Percentiles rank a stretch among this genome's conserved stretches.
phyloP scores from a whole-genome alignment of 495 filamentous ascomycete species.

The Aspergillus sclerotioniger region DNA sequence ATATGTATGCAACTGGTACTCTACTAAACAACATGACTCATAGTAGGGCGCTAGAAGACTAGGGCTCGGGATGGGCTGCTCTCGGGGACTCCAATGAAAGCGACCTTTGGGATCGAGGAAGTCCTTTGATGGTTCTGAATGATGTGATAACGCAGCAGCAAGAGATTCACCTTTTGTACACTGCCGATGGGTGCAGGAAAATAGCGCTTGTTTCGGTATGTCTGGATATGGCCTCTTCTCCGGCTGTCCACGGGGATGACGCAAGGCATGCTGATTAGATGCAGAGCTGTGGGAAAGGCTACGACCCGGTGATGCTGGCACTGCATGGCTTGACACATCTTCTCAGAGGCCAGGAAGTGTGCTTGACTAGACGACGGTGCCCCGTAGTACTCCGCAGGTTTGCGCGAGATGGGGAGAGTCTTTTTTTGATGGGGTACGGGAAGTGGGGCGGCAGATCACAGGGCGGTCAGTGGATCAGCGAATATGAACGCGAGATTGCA shows the following conservation, averaged over 20 bases:
- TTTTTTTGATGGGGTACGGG: too few relatives aligned
- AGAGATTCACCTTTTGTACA: conserved; percentile 22
- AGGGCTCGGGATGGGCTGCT: conserved; percentile 31
- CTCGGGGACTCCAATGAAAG: conserved; percentile 38
- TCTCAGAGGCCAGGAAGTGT: conserved; percentile 21
- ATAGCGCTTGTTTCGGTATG: conserved; percentile 40
- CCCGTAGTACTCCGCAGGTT: too few relatives aligned
- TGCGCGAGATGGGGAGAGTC: too few relatives aligned
- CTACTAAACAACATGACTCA: not conserved
- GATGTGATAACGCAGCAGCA: conserved; percentile 38
- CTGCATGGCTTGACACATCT: conserved; percentile 35
- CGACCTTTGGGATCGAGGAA: conserved; percentile 43
- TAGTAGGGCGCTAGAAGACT: conserved; percentile 16
- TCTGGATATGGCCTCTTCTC: not conserved
- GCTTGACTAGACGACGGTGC: too few relatives aligned
- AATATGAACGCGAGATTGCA: too few relatives aligned
- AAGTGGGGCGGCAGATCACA: too few relatives aligned
- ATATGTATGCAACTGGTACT: not conserved
- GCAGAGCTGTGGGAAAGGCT: conserved; percentile 33
- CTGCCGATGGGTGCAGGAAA: conserved; percentile 24
- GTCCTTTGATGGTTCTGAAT: conserved; percentile 41
- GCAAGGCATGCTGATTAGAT: not conserved
- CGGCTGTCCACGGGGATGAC: not conserved
- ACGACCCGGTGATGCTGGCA: conserved; percentile 32
- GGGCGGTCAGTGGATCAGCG: too few relatives aligned